Evolutionary conservation across 176 grass and related monocot genomes (phyloP).

Genomic region (Bothriochloa decipiens): DNA sequence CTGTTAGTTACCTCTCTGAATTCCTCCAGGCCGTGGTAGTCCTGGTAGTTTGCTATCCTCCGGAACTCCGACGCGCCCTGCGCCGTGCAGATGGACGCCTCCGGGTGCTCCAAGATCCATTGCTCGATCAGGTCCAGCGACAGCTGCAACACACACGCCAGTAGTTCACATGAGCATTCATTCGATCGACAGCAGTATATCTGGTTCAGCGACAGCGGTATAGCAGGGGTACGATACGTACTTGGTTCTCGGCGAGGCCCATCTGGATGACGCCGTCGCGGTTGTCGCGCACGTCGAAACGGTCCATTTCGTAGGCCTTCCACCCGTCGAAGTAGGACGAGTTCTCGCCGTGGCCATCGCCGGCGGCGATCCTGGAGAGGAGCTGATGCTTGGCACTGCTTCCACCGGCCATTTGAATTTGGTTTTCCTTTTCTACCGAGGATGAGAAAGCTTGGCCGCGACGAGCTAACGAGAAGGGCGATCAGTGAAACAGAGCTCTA

Average conservation of each 20-base stretch:
- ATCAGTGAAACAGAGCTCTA: neutral
- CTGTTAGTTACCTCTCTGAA: constrained; percentile 61
- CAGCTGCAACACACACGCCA: constrained; percentile 47
- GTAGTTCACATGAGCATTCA: neutral
- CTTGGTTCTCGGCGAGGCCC: constrained; percentile 91
- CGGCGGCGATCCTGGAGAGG: constrained; percentile 64
- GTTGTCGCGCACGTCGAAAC: constrained; percentile 61
- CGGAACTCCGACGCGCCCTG: constrained; percentile 65
- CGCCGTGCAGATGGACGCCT: constrained; percentile 87
- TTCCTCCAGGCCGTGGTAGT: constrained; percentile 80
- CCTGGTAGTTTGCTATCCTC: constrained; percentile 83
- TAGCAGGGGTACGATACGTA: too few species aligned
- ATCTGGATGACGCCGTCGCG: constrained; percentile 80
- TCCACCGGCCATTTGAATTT: constrained; percentile 3
- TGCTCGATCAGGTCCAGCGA: constrained; percentile 71
- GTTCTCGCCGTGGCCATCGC: constrained; percentile 85
- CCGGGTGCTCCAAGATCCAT: constrained; percentile 72
- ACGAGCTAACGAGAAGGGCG: neutral
- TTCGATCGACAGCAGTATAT: neutral
- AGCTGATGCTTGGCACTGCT: neutral
- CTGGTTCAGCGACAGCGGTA: too few species aligned
- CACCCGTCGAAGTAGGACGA: constrained; percentile 88
- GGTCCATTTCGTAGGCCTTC: constrained; percentile 85
- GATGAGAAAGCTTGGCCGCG: neutral
- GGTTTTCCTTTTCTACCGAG: neutral